Evolutionary conservation across 768 basidiomycete genomes (phyloP).

Genomic region (Calvatia gigantea): DNA sequence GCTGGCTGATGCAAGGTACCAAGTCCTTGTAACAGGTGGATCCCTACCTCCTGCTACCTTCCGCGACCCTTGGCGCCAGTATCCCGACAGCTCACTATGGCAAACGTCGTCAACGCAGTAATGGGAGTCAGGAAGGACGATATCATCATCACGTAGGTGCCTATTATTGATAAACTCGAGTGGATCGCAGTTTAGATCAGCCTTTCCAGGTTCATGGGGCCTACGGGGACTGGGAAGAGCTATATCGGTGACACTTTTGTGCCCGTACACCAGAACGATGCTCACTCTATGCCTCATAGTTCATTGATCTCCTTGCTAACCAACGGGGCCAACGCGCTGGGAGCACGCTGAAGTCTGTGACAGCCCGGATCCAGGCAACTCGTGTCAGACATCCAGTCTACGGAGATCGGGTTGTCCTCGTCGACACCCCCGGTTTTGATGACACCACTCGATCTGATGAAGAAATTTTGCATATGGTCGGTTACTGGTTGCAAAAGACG

Average conservation of each 20-base stretch:
- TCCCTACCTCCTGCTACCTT: no score
- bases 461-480: constrained; percentile 21
- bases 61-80: no score
- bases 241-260: neutral
- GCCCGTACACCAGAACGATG: no score
- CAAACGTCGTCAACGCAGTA: no score
- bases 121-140: no score
- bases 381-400: neutral
- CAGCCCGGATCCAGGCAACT: neutral
- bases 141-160: no score
- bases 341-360: neutral
- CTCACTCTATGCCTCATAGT: no score
- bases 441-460: constrained; percentile 1
- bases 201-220: constrained; percentile 4
- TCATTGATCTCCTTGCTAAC: neutral
- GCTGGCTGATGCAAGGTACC: no score
- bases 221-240: neutral
- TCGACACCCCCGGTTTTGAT: constrained; percentile 16
- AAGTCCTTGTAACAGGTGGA: no score
- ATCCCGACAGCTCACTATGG: no score
- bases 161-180: no score
- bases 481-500: constrained; percentile 18
- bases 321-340: neutral
- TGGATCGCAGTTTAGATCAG: no score
- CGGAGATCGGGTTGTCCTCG: constrained; percentile 6